phyloP scores from a whole-genome alignment of 345 rosid genomes.

The Murraya koenigii region DNA sequence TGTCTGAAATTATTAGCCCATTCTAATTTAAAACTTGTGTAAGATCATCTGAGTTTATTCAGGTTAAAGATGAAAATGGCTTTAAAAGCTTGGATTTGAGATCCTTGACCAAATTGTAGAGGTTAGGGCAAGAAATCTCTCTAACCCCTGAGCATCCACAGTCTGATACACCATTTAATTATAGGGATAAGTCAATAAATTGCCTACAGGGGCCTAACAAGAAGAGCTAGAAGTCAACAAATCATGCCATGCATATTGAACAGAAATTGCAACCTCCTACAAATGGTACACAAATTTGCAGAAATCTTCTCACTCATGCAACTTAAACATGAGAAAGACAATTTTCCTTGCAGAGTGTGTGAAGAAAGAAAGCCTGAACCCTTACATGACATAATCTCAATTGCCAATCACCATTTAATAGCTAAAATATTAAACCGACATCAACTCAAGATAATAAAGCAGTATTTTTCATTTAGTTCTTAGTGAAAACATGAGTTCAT shows the following conservation, averaged over 20 bases:
- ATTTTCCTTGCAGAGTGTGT: background rate
- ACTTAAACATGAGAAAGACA: background rate
- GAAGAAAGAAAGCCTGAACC: background rate
- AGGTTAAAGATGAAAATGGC: background rate
- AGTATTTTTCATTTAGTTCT: conserved; percentile 19
- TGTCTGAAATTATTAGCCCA: background rate
- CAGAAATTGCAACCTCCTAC: background rate
- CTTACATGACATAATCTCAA: background rate
- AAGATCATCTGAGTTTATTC: background rate
- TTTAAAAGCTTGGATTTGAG: background rate
- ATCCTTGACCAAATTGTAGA: background rate
- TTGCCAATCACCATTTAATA: background rate
- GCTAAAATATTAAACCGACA: background rate
- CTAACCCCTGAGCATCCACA: background rate
- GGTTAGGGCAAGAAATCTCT: background rate
- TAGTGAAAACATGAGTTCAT: conserved; percentile 14
- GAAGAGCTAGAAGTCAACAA: background rate
- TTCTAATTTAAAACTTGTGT: background rate
- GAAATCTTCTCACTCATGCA: background rate
- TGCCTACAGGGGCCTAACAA: background rate
- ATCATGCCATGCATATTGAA: background rate
- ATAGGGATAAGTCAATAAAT: background rate
- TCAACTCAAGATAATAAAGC: background rate
- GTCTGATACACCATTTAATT: background rate
- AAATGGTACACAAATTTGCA: background rate